Evolutionary conservation across 257 asterid species (phyloP).

Genomic region (Catharanthus roseus): DNA sequence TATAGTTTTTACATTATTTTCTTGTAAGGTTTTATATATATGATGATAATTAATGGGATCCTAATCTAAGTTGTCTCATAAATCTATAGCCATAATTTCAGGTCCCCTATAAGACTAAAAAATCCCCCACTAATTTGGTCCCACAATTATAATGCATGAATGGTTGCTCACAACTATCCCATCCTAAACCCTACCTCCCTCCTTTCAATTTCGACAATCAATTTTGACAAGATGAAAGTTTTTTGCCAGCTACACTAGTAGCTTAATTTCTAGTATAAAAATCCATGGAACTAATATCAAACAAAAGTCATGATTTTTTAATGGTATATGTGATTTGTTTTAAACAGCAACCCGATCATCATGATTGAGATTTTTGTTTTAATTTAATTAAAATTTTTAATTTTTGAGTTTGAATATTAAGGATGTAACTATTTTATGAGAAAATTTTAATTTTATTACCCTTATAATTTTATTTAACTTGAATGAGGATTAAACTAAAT

Average conservation of each 20-base stretch:
- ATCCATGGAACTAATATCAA: background rate
- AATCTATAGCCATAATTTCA: slow-evolving; percentile 29
- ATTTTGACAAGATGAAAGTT: too few species aligned
- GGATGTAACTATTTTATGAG: too few species aligned
- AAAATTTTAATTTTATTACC: too few species aligned
- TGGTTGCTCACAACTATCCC: slow-evolving; percentile 17
- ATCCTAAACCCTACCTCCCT: slow-evolving; percentile 7
- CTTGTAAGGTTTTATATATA: too few species aligned
- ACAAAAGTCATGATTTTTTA: slow-evolving; percentile 6
- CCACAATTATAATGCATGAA: slow-evolving; percentile 34
- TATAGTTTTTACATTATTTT: slow-evolving; percentile 15
- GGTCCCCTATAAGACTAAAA: slow-evolving; percentile 22
- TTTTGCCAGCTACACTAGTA: too few species aligned
- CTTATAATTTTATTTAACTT: too few species aligned
- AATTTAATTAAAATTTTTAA: too few species aligned
- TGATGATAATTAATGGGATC: slow-evolving; percentile 22
- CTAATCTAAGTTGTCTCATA: slow-evolving; percentile 25
- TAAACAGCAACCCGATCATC: too few species aligned
- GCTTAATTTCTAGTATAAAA: background rate
- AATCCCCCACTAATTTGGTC: slow-evolving; percentile 22
- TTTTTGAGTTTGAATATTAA: too few species aligned
- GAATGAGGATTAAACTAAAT: too few species aligned
- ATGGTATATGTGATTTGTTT: background rate
- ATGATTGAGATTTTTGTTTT: too few species aligned
- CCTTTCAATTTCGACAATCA: background rate